These are phyloP conservation scores for Candida odintsovae DNA, from an alignment of 805 yeast genomes.

Conservation along the genomic window DNA sequence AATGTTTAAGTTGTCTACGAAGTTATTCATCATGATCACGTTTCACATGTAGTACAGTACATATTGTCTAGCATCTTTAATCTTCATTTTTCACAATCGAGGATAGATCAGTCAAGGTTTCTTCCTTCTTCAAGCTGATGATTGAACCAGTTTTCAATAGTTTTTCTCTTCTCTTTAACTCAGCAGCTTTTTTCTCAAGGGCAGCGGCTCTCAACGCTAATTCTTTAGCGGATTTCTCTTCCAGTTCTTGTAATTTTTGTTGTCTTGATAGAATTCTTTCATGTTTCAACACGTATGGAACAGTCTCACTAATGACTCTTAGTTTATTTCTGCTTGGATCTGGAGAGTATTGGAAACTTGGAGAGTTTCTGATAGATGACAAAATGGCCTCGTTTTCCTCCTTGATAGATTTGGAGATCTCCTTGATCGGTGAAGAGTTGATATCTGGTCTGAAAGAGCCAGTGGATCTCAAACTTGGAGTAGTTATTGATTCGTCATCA, in stretches of 20 bases:
- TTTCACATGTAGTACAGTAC: neutral
- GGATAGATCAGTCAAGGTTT: conserved; percentile 49
- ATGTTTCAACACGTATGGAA: conserved; percentile 77
- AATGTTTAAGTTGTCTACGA: conserved; percentile 6
- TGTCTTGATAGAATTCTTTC: conserved; percentile 71
- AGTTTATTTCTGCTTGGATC: conserved; percentile 52
- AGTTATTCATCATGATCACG: neutral
- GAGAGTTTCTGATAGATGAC: conserved; percentile 30
- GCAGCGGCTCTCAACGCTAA: conserved; percentile 69
- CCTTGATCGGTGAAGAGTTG: conserved; percentile 32
- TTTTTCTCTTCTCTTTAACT: conserved; percentile 59
- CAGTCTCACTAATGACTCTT: conserved; percentile 75
- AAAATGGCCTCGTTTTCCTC: conserved; percentile 34
- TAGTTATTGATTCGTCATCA: conserved; percentile 5
- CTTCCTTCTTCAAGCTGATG: conserved; percentile 39
- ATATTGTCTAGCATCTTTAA: neutral
- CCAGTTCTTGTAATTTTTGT: conserved; percentile 73
- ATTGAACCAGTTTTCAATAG: conserved; percentile 31
- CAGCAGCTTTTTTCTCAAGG: conserved; percentile 64
- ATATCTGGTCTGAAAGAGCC: conserved; percentile 15
- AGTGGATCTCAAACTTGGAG: conserved; percentile 9
- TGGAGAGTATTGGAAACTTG: conserved; percentile 25
- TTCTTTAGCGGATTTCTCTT: conserved; percentile 71
- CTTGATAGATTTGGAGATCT: conserved; percentile 29
- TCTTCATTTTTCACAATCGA: conserved; percentile 29